phyloP scores from a whole-genome alignment of 2,329 filamentous ascomycete genomes.

The Penicillium brasilianum region DNA sequence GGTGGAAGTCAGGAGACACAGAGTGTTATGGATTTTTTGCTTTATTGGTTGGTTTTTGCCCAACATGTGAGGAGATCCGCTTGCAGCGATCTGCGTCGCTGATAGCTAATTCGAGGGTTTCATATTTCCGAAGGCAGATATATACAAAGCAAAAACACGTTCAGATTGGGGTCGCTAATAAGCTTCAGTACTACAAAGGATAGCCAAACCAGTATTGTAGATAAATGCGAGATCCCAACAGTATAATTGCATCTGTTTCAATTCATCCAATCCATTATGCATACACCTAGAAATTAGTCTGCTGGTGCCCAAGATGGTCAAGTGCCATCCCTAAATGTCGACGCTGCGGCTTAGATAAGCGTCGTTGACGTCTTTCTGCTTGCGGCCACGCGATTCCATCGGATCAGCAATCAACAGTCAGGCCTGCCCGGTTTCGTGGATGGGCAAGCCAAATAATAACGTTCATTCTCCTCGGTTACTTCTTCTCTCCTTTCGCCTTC shows the following conservation, averaged over 20 bases:
- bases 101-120: no score
- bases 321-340: neutral
- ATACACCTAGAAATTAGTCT: neutral
- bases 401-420: conserved; percentile 13
- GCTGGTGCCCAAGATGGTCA: neutral
- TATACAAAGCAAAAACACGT: no score
- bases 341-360: conserved; percentile 34
- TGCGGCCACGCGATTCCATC: conserved; percentile 34
- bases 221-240: no score
- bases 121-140: no score
- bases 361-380: conserved; percentile 31
- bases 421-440: conserved; percentile 7
- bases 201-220: no score
- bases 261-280: no score
- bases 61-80: neutral
- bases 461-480: neutral
- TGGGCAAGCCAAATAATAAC: neutral
- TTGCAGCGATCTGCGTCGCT: neutral
- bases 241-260: no score
- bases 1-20: neutral
- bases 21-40: neutral
- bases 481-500: conserved; percentile 5
- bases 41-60: neutral
- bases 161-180: no score
- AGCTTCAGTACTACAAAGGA: no score